These are phyloP conservation scores for Clonostachys byssicola DNA, from an alignment of 2,329 filamentous ascomycete genomes.

Conservation along the genomic window DNA sequence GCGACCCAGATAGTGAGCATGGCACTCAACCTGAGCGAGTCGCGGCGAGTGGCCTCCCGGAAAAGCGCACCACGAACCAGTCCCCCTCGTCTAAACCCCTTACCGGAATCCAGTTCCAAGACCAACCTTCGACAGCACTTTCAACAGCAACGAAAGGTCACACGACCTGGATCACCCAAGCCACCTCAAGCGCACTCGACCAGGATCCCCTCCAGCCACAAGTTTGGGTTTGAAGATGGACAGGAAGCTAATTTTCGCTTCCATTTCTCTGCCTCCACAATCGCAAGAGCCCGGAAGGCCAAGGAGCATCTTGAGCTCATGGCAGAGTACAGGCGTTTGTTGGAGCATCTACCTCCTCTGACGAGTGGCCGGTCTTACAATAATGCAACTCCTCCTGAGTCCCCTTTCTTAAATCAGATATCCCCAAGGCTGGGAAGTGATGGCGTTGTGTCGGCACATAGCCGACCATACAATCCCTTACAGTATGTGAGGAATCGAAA, in stretches of 20 bases:
- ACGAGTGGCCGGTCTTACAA: slow-evolving; percentile 15
- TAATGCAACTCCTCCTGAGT: slow-evolving; percentile 8
- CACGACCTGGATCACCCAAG: slow-evolving; percentile 57
- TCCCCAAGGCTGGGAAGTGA: slow-evolving; percentile 16
- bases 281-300: slow-evolving; percentile 79
- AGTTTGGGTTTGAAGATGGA: slow-evolving; percentile 3
- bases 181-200: slow-evolving; percentile 36
- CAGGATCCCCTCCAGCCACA: slow-evolving; percentile 29
- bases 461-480: slow-evolving; percentile 82
- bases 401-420: background rate
- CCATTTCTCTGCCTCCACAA: slow-evolving; percentile 73
- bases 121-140: slow-evolving; percentile 64
- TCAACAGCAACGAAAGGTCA: slow-evolving; percentile 65
- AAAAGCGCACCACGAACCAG: slow-evolving; percentile 48
- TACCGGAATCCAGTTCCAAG: slow-evolving; percentile 47
- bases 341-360: slow-evolving; percentile 76
- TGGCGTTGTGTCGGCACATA: slow-evolving; percentile 12
- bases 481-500: slow-evolving; percentile 92
- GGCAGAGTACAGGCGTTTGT: slow-evolving; percentile 74
- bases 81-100: slow-evolving; percentile 44
- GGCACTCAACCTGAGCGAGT: slow-evolving; percentile 84
- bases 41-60: slow-evolving; percentile 60
- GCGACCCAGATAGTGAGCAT: slow-evolving; percentile 89
- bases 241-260: slow-evolving; percentile 43
- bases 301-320: slow-evolving; percentile 82